Conservation (phyloP, 2,329 filamentous ascomycete species). For the Pseudogymnoascus sp. region DNA sequence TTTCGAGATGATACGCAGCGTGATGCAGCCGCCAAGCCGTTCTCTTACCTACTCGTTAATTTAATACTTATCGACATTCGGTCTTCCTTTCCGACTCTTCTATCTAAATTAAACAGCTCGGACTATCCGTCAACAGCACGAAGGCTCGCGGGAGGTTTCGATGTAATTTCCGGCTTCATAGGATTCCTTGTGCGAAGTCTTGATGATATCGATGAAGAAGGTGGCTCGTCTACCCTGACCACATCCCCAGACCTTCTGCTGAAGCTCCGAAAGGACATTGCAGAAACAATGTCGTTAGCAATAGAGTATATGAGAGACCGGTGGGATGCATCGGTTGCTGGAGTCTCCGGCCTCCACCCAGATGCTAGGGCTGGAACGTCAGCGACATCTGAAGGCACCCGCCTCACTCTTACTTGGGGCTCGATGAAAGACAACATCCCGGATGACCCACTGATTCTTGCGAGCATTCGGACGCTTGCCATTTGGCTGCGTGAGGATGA, state of each 20-base stretch:
- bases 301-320: conserved; percentile 61
- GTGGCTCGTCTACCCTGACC: conserved; percentile 31
- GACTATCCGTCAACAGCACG: conserved; percentile 43
- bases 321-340: conserved; percentile 61
- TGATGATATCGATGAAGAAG: conserved; percentile 47
- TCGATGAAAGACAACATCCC: conserved; percentile 38
- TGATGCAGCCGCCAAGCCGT: conserved; percentile 39
- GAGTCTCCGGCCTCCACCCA: conserved; percentile 53
- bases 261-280: conserved; percentile 51
- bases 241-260: conserved; percentile 54
- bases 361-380: conserved; percentile 42
- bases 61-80: conserved; percentile 60
- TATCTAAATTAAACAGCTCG: conserved; percentile 49
- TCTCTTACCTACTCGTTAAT: conserved; percentile 56
- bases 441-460: conserved; percentile 52
- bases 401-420: conserved; percentile 51
- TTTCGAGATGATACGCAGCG: conserved; percentile 38
- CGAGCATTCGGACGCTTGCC: conserved; percentile 49
- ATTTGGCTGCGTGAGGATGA: conserved; percentile 67
- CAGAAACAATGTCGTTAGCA: conserved; percentile 55
- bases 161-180: conserved; percentile 53
- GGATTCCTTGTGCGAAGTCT: conserved; percentile 48
- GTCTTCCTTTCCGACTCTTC: conserved; percentile 52
- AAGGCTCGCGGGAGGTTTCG: conserved; percentile 53
- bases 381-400: conserved; percentile 37